Conservation (phyloP, 2,329 filamentous ascomycete species). For the Cryoendolithus antarcticus region DNA sequence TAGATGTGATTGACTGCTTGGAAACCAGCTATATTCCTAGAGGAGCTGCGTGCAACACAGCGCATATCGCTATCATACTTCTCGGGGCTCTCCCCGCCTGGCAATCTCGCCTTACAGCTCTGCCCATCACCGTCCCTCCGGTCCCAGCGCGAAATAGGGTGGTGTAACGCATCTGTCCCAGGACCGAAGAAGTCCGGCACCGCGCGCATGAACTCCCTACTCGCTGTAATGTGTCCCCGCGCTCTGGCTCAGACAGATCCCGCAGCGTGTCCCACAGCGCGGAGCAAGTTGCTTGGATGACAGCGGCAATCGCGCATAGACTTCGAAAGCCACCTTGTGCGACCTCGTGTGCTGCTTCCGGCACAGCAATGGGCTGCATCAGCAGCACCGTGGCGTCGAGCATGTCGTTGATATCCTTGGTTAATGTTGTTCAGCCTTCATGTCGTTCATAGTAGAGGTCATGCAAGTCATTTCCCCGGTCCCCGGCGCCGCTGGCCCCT, state of each 20-base stretch:
- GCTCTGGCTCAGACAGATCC: constrained; percentile 3
- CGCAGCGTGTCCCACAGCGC: constrained; percentile 2
- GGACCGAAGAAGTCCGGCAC: constrained; percentile 14
- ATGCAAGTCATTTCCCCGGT: constrained; percentile 19
- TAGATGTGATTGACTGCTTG: too few relatives aligned
- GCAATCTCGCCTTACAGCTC: neutral
- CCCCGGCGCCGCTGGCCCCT: constrained; percentile 18
- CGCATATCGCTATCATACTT: too few relatives aligned
- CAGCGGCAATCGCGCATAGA: neutral
- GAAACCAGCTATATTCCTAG: too few relatives aligned
- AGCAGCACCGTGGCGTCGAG: too few relatives aligned
- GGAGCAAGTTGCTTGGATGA: neutral
- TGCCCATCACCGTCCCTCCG: neutral
- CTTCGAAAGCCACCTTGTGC: too few relatives aligned
- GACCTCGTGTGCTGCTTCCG: too few relatives aligned
- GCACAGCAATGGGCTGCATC: too few relatives aligned
- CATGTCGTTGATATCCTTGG: too few relatives aligned
- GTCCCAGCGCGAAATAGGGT: neutral
- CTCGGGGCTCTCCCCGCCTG: neutral
- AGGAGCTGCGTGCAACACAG: too few relatives aligned
- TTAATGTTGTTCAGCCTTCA: too few relatives aligned
- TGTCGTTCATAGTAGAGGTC: neutral
- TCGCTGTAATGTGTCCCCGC: neutral
- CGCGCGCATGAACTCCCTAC: constrained; percentile 8
- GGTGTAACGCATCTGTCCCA: constrained; percentile 1